Percentiles rank a stretch among this genome's conserved stretches.
Evolutionary conservation across 176 grass and related monocot species (phyloP).

Genomic region (Metroxylon sagu): DNA sequence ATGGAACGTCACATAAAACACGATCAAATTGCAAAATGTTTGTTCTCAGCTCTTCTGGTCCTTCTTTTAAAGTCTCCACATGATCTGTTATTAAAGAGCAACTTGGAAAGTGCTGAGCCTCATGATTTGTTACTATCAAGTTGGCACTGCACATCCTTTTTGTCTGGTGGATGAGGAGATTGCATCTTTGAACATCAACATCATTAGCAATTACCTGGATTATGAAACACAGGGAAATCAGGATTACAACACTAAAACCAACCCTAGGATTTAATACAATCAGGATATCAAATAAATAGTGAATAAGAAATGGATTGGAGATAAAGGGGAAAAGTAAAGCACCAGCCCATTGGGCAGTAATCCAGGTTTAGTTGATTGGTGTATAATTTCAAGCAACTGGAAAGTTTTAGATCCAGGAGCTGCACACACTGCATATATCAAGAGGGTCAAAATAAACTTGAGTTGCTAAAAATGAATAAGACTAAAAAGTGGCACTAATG

Average conservation of each 20-base stretch:
- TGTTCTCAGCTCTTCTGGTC: conserved; percentile 16
- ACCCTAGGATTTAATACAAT: background rate
- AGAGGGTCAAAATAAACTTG: no score
- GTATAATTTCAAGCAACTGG: conserved; percentile 98
- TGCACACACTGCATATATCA: conserved; percentile 76
- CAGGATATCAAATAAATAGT: background rate
- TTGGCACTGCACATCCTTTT: conserved; percentile 98
- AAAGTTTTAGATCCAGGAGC: conserved; percentile 99
- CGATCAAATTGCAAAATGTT: conserved; percentile 69
- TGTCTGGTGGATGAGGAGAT: conserved; percentile 96
- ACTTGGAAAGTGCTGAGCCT: conserved; percentile 90
- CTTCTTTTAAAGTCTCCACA: conserved; percentile 23
- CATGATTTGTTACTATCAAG: conserved; percentile 93
- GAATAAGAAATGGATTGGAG: background rate
- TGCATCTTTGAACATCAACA: conserved; percentile 97
- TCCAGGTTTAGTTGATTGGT: conserved; percentile 62
- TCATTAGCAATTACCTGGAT: conserved; percentile 91
- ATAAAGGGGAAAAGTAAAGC: conserved; percentile 13
- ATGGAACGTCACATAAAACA: conserved; percentile 93
- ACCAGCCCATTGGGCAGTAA: conserved; percentile 78
- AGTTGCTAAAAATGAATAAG: no score
- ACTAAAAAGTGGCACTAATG: no score
- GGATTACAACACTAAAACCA: background rate
- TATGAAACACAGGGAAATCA: background rate
- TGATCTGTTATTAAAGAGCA: conserved; percentile 44